These are phyloP conservation scores for Trichoderma polysporum DNA, from an alignment of 2,329 filamentous ascomycete species.

Conservation along the genomic window DNA sequence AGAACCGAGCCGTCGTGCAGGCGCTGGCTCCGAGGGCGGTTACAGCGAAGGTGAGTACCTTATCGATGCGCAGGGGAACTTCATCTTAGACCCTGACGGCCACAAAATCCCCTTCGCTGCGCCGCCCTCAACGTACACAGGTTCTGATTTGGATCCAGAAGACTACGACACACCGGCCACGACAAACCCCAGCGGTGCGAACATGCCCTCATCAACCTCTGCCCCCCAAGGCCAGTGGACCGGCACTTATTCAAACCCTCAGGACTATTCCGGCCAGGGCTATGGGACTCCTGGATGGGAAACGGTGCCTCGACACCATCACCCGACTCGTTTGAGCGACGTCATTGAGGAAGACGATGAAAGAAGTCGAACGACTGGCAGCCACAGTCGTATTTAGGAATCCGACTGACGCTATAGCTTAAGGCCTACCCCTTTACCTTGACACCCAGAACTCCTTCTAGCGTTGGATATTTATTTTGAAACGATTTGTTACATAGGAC, in stretches of 20 bases:
- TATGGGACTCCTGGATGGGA: constrained; percentile 75
- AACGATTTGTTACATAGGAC: constrained; percentile 8
- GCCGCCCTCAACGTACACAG: constrained; percentile 44
- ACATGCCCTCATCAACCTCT: constrained; percentile 31
- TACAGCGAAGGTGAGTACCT: constrained; percentile 73
- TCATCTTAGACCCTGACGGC: constrained; percentile 60
- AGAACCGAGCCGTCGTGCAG: constrained; percentile 26
- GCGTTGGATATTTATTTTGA: constrained; percentile 13
- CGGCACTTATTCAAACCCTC: constrained; percentile 41
- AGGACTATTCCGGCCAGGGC: constrained; percentile 66
- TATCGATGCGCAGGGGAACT: constrained; percentile 60
- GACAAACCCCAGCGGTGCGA: constrained; percentile 39
- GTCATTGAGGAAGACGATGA: constrained; percentile 86
- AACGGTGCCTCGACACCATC: constrained; percentile 73
- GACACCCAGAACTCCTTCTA: constrained; percentile 5
- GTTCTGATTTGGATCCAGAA: constrained; percentile 54
- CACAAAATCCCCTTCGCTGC: constrained; percentile 56
- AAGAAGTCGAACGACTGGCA: constrained; percentile 70
- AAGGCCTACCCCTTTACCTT: not conserved
- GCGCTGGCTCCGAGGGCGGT: constrained; percentile 54
- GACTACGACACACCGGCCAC: constrained; percentile 58
- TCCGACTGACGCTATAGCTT: constrained; percentile 22
- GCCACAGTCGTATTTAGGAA: constrained; percentile 53
- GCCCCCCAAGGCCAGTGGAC: constrained; percentile 41
- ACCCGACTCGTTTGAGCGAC: constrained; percentile 85